These are phyloP conservation scores for Starmerella ratchasimensis DNA, from an alignment of 805 yeast species.

Conservation along the genomic window DNA sequence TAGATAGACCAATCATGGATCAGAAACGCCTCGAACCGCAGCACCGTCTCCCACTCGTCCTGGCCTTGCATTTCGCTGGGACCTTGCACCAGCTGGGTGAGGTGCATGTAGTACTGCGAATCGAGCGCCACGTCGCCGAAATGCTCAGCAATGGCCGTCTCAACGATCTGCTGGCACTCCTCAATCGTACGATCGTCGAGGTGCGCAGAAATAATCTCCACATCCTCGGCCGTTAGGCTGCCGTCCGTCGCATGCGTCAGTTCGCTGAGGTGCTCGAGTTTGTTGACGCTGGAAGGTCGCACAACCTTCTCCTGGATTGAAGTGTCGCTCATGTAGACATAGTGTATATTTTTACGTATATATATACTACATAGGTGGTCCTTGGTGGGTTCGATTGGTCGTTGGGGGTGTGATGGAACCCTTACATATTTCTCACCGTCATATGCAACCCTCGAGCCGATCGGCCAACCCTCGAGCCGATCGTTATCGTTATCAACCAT, in stretches of 20 bases:
- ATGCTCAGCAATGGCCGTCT: conserved; percentile 31
- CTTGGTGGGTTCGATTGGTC: too few species aligned
- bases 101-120: conserved; percentile 27
- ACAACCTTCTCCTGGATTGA: too few species aligned
- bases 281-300: too few species aligned
- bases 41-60: conserved; percentile 20
- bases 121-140: conserved; percentile 38
- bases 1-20: conserved; percentile 37
- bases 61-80: conserved; percentile 7
- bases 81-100: conserved; percentile 23
- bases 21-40: conserved; percentile 33
- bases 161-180: conserved; percentile 32
- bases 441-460: too few species aligned
- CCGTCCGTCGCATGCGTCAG: conserved; percentile 23
- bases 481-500: too few species aligned
- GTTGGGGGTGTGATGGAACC: too few species aligned
- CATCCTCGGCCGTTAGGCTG: conserved; percentile 19
- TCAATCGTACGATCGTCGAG: conserved; percentile 23
- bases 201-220: conserved; percentile 12
- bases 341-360: too few species aligned
- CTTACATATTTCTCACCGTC: too few species aligned
- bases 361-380: too few species aligned
- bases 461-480: too few species aligned
- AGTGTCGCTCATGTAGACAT: too few species aligned
- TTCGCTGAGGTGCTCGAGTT: conserved; percentile 17